These are phyloP conservation scores for Boletus vinaceobasis DNA, from an alignment of 768 basidiomycete species.

Conservation along the genomic window DNA sequence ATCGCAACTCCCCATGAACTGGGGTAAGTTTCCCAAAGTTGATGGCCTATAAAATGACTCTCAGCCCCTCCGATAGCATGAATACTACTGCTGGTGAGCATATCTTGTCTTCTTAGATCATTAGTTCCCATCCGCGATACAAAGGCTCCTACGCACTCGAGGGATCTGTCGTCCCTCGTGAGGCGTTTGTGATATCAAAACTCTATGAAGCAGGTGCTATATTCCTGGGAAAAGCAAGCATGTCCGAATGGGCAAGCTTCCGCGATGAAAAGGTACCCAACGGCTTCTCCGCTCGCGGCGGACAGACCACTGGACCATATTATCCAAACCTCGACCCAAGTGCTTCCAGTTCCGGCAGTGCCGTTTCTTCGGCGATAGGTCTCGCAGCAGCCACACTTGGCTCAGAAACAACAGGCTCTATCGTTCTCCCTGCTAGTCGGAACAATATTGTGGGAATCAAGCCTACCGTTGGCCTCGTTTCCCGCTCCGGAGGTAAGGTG, in stretches of 20 bases:
- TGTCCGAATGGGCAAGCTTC: slow-evolving; percentile 43
- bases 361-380: slow-evolving; percentile 42
- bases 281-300: slow-evolving; percentile 47
- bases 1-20: slow-evolving; percentile 31
- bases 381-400: slow-evolving; percentile 44
- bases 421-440: slow-evolving; percentile 40
- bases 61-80: slow-evolving; percentile 35
- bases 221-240: slow-evolving; percentile 40
- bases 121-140: background rate
- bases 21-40: slow-evolving; percentile 17
- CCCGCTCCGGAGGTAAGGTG: slow-evolving; percentile 35
- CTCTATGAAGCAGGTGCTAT: slow-evolving; percentile 35
- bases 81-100: slow-evolving; percentile 49
- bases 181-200: slow-evolving; percentile 32
- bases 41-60: background rate
- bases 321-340: slow-evolving; percentile 40
- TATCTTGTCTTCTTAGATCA: background rate
- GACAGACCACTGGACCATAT: slow-evolving; percentile 42
- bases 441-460: slow-evolving; percentile 46
- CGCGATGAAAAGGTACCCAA: slow-evolving; percentile 34
- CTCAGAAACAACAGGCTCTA: slow-evolving; percentile 48
- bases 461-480: slow-evolving; percentile 41
- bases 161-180: slow-evolving; percentile 36
- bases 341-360: slow-evolving; percentile 44
- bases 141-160: slow-evolving; percentile 37